Percentiles rank a stretch among this genome's conserved stretches.
These are phyloP conservation scores for Emmonsiellopsis sp. DNA, from an alignment of 2,329 filamentous ascomycete species.

Conservation along the genomic window DNA sequence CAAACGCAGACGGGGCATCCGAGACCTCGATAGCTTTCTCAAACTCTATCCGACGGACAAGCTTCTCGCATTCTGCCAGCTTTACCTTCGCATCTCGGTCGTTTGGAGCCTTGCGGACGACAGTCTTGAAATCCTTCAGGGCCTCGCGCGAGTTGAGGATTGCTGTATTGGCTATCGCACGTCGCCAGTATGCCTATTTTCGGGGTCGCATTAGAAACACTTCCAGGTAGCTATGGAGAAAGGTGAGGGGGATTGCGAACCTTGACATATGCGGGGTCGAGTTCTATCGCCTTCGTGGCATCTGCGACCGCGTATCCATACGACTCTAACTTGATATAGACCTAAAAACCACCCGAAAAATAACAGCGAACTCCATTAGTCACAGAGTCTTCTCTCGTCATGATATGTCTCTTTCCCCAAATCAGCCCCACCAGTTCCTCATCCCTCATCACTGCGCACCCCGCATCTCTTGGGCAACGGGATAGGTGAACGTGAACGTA, in stretches of 20 bases:
- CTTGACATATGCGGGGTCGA: constrained; percentile 84
- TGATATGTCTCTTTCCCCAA: not conserved
- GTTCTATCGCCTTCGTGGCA: constrained; percentile 80
- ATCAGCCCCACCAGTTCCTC: not conserved
- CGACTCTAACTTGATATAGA: constrained; percentile 88
- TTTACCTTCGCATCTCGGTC: constrained; percentile 90
- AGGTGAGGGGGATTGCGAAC: constrained; percentile 36
- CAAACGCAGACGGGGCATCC: constrained; percentile 84
- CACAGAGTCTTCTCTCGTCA: not conserved
- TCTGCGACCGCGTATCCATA: constrained; percentile 90
- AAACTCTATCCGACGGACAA: constrained; percentile 86
- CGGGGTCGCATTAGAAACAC: not conserved
- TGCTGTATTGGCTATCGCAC: constrained; percentile 82
- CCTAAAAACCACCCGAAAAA: constrained; percentile 41
- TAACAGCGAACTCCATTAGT: constrained; percentile 2
- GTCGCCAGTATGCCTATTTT: constrained; percentile 77
- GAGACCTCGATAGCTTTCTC: constrained; percentile 89
- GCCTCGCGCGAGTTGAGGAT: constrained; percentile 84
- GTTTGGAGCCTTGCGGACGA: constrained; percentile 72
- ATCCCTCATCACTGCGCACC: not conserved
- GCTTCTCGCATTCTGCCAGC: constrained; percentile 85
- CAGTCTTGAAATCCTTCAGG: constrained; percentile 82
- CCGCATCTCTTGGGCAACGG: not conserved
- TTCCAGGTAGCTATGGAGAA: not conserved
- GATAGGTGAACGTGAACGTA: constrained; percentile 34